phyloP scores from a whole-genome alignment of 1,284 basidiomycete genomes.

The Bjerkandera adusta region DNA sequence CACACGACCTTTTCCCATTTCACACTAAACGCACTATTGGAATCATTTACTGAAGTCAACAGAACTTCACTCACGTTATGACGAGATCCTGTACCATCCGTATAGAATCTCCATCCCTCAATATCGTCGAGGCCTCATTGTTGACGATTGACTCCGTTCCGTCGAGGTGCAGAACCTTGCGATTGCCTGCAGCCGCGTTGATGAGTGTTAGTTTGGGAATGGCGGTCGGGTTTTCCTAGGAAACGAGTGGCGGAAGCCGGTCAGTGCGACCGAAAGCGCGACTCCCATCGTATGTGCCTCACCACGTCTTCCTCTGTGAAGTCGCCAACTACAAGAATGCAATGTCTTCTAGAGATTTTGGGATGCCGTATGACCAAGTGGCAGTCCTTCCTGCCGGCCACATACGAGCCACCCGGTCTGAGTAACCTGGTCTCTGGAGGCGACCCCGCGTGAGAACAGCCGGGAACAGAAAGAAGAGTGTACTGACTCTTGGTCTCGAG shows the following conservation, averaged over 20 bases:
- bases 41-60: conserved; percentile 1
- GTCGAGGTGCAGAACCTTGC: conserved; percentile 36
- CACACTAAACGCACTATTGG: conserved; percentile 31
- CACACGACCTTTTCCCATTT: conserved; percentile 54
- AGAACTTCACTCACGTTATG: conserved; percentile 39
- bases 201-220: conserved; percentile 42
- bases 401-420: conserved; percentile 51
- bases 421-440: conserved; percentile 58
- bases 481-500: conserved; percentile 38
- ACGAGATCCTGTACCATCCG: conserved; percentile 41
- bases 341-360: conserved; percentile 60
- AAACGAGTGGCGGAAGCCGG: background rate
- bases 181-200: conserved; percentile 43
- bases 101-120: conserved; percentile 52
- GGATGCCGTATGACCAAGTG: conserved; percentile 50
- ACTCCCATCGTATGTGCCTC: conserved; percentile 31
- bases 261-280: background rate
- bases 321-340: conserved; percentile 49
- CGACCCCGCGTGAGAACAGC: background rate
- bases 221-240: conserved; percentile 39
- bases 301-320: conserved; percentile 53
- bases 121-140: conserved; percentile 19
- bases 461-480: background rate
- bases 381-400: conserved; percentile 52
- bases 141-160: conserved; percentile 15